Conservation (phyloP, 2,329 filamentous ascomycete genomes). For the Xylariaceae sp. region DNA sequence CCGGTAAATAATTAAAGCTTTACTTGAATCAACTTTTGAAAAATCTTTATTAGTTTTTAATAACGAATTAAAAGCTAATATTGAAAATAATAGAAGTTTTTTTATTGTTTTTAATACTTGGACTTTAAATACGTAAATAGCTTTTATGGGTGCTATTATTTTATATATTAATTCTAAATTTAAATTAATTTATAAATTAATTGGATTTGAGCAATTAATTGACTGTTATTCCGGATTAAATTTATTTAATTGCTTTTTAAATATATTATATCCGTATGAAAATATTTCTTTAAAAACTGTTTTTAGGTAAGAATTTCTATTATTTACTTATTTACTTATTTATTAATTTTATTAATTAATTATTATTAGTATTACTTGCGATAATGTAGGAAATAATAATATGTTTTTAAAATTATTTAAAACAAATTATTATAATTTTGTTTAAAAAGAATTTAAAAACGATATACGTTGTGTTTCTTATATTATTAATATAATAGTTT, state of each 20-base stretch:
- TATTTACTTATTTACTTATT: neutral
- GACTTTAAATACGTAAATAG: neutral
- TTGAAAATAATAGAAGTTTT: slow-evolving; percentile 2
- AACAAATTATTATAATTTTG: neutral
- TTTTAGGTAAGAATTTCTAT: neutral
- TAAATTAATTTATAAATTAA: slow-evolving; percentile 6
- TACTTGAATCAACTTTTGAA: neutral
- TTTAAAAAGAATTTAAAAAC: neutral
- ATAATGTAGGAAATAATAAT: neutral
- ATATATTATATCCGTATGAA: neutral
- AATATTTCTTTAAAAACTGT: neutral
- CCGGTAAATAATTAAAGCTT: neutral
- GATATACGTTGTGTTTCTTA: neutral
- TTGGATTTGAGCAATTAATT: neutral
- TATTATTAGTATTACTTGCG: neutral
- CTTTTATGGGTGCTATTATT: slow-evolving; percentile 1
- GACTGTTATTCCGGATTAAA: neutral
- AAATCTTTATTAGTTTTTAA: slow-evolving; percentile 4
- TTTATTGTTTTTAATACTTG: slow-evolving; percentile 5
- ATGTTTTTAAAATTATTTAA: neutral
- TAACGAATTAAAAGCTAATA: neutral
- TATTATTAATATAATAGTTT: neutral
- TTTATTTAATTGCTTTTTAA: neutral
- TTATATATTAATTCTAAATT: slow-evolving; percentile 1
- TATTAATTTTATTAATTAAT: neutral